These are phyloP conservation scores for Mallotus repandus DNA, from an alignment of 441 rosid genomes.

Conservation along the genomic window DNA sequence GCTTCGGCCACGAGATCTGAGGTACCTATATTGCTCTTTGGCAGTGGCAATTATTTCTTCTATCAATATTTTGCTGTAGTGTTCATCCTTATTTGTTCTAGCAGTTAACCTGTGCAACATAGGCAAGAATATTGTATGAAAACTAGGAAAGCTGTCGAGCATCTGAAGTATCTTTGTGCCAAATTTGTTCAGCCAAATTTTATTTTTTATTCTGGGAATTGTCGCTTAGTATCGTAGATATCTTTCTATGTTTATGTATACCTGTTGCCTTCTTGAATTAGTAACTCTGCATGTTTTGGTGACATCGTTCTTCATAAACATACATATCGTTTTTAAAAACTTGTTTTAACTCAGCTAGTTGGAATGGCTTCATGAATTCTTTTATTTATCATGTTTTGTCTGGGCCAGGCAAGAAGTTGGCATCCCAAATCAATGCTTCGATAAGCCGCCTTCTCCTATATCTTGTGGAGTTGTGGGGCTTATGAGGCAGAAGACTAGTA, in stretches of 20 bases:
- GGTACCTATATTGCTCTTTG: conserved; percentile 37
- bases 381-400: too few relatives aligned
- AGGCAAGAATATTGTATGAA: neutral
- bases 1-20: conserved; percentile 75
- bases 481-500: neutral
- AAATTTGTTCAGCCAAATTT: neutral
- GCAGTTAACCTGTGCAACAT: neutral
- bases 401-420: neutral
- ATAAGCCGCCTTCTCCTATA: neutral
- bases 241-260: neutral
- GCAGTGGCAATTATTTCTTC: neutral
- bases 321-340: neutral
- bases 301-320: neutral
- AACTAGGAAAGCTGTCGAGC: neutral
- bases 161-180: neutral
- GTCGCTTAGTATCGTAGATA: too few relatives aligned
- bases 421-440: neutral
- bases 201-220: neutral
- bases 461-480: neutral
- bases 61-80: neutral
- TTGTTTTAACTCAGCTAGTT: neutral
- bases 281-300: too few relatives aligned
- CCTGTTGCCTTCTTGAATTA: neutral
- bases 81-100: neutral
- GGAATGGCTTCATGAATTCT: neutral